Percentiles rank a stretch among this genome's conserved stretches.
These are phyloP conservation scores for Rhizopus microsporus DNA, from an alignment of 371 early-diverging fungal species.

Conservation along the genomic window DNA sequence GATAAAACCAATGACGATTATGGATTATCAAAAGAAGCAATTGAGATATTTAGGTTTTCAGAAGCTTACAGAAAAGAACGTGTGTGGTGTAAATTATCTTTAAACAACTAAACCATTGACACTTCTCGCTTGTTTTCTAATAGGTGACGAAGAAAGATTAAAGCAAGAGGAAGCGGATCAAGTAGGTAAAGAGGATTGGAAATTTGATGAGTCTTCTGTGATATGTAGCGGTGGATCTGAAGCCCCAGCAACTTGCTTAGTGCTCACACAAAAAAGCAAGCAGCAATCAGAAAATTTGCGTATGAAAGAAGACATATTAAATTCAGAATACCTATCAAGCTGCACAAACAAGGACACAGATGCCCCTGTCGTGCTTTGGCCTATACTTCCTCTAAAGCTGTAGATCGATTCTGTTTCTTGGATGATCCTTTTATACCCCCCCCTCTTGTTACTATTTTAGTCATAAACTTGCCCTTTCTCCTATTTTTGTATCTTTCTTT, in stretches of 20 bases:
- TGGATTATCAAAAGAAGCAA: slow-evolving; percentile 34
- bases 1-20: neutral
- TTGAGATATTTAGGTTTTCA: slow-evolving; percentile 45
- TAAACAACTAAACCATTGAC: too few relatives aligned
- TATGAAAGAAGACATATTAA: slow-evolving; percentile 33
- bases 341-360: slow-evolving; percentile 18
- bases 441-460: neutral
- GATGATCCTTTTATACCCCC: neutral
- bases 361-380: slow-evolving; percentile 33
- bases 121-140: neutral
- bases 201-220: slow-evolving; percentile 29
- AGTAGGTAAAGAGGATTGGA: slow-evolving; percentile 26
- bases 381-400: slow-evolving; percentile 35
- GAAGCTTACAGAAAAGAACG: slow-evolving; percentile 40
- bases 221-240: slow-evolving; percentile 26
- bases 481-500: too few relatives aligned
- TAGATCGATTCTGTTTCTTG: slow-evolving; percentile 6
- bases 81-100: slow-evolving; percentile 6
- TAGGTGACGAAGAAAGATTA: slow-evolving; percentile 11
- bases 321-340: slow-evolving; percentile 26
- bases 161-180: slow-evolving; percentile 16
- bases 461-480: too few relatives aligned
- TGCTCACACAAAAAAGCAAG: slow-evolving; percentile 15
- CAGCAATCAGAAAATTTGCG: slow-evolving; percentile 6
- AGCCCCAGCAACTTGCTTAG: slow-evolving; percentile 31